Base-by-base conservation (phyloP, 441 rosid genomes). In the Euphorbia schlechtendalii region DNA sequence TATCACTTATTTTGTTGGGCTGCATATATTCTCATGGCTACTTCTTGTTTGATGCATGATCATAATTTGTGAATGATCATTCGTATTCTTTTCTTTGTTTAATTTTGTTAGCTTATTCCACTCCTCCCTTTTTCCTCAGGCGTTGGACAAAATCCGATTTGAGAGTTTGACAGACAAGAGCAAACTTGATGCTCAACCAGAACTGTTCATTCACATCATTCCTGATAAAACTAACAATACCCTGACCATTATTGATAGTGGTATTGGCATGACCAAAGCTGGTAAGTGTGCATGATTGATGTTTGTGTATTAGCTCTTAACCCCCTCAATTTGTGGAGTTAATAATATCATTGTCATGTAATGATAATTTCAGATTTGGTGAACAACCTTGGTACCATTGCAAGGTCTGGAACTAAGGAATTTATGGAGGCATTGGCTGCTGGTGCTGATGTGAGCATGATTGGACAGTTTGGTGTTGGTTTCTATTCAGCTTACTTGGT, bases 401-500 rank as follows among this genome's bases (percentile, higher is more conserved):
- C 97, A 22, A 84, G 94, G 73, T 91, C 97, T 63, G 96, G 94
- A 13, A 91, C 96, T 24, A 91, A 91, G 79, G 97, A 91, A 38
- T 86, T 91, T 61, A 88, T 91, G 97, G 96, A 91, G 63, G 97
- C 97, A 0, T 72, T 91, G 20, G 84, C 82, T 34, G 94, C 92
- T 41, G 96, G 96, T 2, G 96, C 90, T 59, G 92, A 90, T 65
- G 92, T 90, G 28, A 88, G 96, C 69, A 90, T 90, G 96, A 90
- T 90, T 46, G 94, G 97, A 12, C 97, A 90, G 55, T 88, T 90
- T 12, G 97, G 90, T 70, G 96, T 87, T n/a, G 92, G 95, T 64
- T 90, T 90, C 77, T 87, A 87, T 73, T 88, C 93, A 13, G 86
- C 96, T 27, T 90, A 90, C 57, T 84, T 90, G 54, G 94, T 86